Evolutionary conservation across 805 yeast genomes (phyloP).

Genomic region (Yarrowia sp.): DNA sequence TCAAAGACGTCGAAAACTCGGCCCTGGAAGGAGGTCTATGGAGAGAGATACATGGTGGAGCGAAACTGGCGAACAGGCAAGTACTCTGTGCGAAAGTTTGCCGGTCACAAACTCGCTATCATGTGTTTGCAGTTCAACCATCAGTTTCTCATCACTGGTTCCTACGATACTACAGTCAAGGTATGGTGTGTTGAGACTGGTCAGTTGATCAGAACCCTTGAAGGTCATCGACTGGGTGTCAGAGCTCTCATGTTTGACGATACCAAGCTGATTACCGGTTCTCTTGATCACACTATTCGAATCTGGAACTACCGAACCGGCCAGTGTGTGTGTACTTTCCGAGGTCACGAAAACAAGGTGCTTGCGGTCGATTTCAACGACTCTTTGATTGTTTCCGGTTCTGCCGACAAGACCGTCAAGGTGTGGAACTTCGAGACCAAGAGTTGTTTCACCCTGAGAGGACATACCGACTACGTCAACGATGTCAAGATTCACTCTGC

Average conservation of each 20-base stretch:
- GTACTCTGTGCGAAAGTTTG: slow-evolving; percentile 59
- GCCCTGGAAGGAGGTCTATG: slow-evolving; percentile 95
- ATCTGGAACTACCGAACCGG: slow-evolving; percentile 97
- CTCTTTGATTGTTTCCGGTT: slow-evolving; percentile 85
- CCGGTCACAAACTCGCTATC: slow-evolving; percentile 87
- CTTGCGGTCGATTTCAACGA: slow-evolving; percentile 77
- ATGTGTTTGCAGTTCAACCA: slow-evolving; percentile 82
- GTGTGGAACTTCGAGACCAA: slow-evolving; percentile 96
- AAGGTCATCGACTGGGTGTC: slow-evolving; percentile 89
- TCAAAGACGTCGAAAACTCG: slow-evolving; percentile 46
- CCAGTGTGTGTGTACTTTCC: slow-evolving; percentile 86
- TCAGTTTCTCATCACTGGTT: slow-evolving; percentile 80
- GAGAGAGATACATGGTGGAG: slow-evolving; percentile 87
- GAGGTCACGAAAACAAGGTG: slow-evolving; percentile 88
- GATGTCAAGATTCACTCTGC: slow-evolving; percentile 81
- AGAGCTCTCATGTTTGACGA: slow-evolving; percentile 81
- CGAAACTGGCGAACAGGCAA: slow-evolving; percentile 91
- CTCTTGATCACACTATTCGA: slow-evolving; percentile 84
- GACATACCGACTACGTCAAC: slow-evolving; percentile 91
- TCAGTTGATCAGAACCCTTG: slow-evolving; percentile 67
- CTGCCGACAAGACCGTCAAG: slow-evolving; percentile 87
- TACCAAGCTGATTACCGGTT: slow-evolving; percentile 86
- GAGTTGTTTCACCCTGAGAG: slow-evolving; percentile 88
- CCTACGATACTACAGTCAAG: slow-evolving; percentile 84
- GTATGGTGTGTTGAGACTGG: slow-evolving; percentile 92